A percentile compares a stretch with the other conserved stretches of the same genome.
Evolutionary conservation across 441 rosid genomes (phyloP).

Genomic region (Kokia cookei): DNA sequence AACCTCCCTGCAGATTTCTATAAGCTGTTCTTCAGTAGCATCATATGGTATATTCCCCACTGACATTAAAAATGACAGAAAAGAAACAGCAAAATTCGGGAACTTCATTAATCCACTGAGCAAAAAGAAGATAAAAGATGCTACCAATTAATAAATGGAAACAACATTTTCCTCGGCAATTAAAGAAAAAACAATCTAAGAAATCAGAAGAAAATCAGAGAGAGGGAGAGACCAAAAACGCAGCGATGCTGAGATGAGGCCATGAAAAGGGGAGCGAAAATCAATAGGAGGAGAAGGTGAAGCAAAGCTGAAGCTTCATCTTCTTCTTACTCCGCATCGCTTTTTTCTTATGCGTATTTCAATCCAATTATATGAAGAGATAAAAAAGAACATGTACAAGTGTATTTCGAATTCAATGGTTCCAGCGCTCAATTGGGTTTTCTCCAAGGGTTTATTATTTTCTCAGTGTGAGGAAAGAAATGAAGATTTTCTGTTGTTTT

Average conservation of each 20-base stretch:
- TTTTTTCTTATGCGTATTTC: not conserved
- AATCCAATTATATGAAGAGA: too few species aligned
- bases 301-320: conserved; percentile 63
- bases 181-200: not conserved
- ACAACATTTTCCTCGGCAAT: not conserved
- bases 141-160: not conserved
- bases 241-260: conserved; percentile 94
- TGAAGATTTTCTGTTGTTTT: too few species aligned
- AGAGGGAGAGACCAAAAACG: conserved; percentile 63
- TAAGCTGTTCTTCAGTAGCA: conserved; percentile 92
- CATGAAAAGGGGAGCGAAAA: conserved; percentile 26
- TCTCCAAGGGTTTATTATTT: too few species aligned
- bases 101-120: not conserved
- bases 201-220: not conserved
- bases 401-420: too few species aligned
- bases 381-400: too few species aligned
- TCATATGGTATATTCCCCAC: conserved; percentile 98
- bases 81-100: not conserved
- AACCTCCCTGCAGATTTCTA: conserved; percentile 90
- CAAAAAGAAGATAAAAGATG: not conserved
- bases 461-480: too few species aligned
- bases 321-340: conserved; percentile 28
- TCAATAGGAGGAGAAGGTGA: conserved; percentile 52
- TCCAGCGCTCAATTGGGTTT: too few species aligned
- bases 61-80: conserved; percentile 14